These are phyloP conservation scores for Scutellaria galericulata DNA, from an alignment of 257 asterid genomes.

Conservation along the genomic window DNA sequence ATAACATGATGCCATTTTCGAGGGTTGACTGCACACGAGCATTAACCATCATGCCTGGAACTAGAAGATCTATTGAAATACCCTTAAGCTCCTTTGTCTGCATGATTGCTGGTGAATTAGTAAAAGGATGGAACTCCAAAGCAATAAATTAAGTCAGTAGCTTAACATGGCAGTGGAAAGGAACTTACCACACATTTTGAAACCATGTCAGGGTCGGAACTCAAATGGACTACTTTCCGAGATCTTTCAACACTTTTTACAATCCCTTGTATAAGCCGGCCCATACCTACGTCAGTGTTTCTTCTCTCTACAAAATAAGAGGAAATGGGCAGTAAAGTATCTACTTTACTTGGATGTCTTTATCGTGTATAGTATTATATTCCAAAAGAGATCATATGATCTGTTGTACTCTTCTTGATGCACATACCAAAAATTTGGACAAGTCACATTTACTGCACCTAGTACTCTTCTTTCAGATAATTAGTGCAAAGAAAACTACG, in stretches of 20 bases:
- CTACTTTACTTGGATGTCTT: background rate
- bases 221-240: slow-evolving; percentile 79
- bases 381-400: slow-evolving; percentile 7
- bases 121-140: slow-evolving; percentile 27
- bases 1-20: slow-evolving; percentile 86
- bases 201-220: slow-evolving; percentile 63
- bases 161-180: slow-evolving; percentile 3
- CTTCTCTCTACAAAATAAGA: slow-evolving; percentile 47
- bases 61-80: slow-evolving; percentile 90
- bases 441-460: slow-evolving; percentile 9
- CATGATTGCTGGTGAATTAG: slow-evolving; percentile 38
- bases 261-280: slow-evolving; percentile 79
- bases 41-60: slow-evolving; percentile 99
- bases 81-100: slow-evolving; percentile 97
- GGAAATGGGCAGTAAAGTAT: slow-evolving; percentile 20
- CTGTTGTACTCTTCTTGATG: slow-evolving; percentile 12
- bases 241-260: slow-evolving; percentile 76
- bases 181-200: slow-evolving; percentile 82
- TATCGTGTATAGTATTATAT: background rate
- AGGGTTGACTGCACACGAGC: slow-evolving; percentile 84
- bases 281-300: slow-evolving; percentile 51
- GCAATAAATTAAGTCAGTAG: slow-evolving; percentile 1
- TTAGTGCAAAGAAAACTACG: slow-evolving; percentile 19
- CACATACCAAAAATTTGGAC: background rate
- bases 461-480: slow-evolving; percentile 19